Conservation (phyloP, 495 filamentous ascomycete genomes). For the Hypoxylon subgilvum region DNA sequence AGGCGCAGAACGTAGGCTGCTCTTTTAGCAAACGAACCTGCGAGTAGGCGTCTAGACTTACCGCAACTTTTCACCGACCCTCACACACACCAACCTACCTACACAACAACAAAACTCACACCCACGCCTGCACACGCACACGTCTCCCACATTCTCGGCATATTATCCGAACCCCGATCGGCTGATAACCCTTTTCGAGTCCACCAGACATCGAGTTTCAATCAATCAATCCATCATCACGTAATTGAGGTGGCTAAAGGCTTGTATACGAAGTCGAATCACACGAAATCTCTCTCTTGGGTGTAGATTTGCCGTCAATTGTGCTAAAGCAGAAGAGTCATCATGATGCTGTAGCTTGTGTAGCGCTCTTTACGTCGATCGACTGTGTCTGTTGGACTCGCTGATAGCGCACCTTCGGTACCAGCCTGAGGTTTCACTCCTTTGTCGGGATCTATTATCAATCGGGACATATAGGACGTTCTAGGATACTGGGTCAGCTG, state of each 20-base stretch:
- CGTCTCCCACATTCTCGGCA: conserved; percentile 22
- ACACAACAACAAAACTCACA: too few species aligned
- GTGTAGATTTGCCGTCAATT: conserved; percentile 21
- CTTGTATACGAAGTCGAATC: not conserved
- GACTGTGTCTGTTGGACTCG: conserved; percentile 24
- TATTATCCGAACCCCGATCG: conserved; percentile 17
- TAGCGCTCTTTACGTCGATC: conserved; percentile 4
- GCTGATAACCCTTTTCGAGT: conserved; percentile 13
- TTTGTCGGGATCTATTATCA: conserved; percentile 1
- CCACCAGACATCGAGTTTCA: conserved; percentile 14
- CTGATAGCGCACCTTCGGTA: not conserved
- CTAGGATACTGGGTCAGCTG: conserved; percentile 3
- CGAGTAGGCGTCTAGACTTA: conserved; percentile 59
- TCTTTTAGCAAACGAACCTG: conserved; percentile 17
- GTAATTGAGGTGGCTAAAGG: not conserved
- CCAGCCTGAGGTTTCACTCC: not conserved
- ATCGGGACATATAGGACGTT: not conserved
- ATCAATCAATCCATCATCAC: not conserved
- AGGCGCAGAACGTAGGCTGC: conserved; percentile 2
- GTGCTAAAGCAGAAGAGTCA: conserved; percentile 10
- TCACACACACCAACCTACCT: conserved; percentile 2
- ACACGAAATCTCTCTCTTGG: not conserved
- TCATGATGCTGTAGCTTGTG: conserved; percentile 31
- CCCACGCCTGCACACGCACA: too few species aligned
- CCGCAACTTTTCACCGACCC: conserved; percentile 53